phyloP scores from a whole-genome alignment of 78 protist genomes.

The Pigoraptor vietnamica region DNA sequence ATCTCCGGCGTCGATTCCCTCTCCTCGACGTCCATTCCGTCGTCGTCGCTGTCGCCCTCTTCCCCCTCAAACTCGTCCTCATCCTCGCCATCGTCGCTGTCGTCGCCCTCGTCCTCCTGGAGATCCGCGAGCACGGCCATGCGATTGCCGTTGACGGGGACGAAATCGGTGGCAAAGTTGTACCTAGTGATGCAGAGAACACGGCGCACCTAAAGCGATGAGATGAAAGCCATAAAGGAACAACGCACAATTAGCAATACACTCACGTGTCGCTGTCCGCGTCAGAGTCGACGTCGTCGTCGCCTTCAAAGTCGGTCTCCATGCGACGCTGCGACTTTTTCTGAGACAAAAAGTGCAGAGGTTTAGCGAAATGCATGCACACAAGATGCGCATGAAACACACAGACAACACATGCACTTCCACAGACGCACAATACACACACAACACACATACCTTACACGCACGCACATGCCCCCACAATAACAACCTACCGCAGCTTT shows the following conservation, averaged over 20 bases:
- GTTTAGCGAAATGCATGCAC: background rate
- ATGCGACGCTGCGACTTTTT: background rate
- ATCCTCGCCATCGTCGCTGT: too few relatives aligned
- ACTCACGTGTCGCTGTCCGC: background rate
- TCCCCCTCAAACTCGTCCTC: too few relatives aligned
- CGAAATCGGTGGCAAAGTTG: background rate
- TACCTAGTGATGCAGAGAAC: background rate
- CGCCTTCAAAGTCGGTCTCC: background rate
- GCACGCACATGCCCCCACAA: too few relatives aligned
- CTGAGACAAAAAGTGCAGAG: background rate
- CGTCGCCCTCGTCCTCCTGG: background rate
- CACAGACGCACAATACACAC: background rate
- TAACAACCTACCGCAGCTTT: background rate
- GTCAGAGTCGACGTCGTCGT: background rate
- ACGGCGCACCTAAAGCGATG: background rate
- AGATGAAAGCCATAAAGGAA: too few relatives aligned
- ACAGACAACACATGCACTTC: background rate
- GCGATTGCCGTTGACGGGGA: background rate
- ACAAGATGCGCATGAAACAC: background rate
- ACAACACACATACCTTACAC: background rate
- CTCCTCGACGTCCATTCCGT: background rate
- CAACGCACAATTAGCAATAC: background rate
- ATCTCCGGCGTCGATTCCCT: background rate
- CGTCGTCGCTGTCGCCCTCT: background rate
- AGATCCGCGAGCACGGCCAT: background rate